Conservation (phyloP, 1,284 basidiomycete genomes). For the Meira miltonrushii region DNA sequence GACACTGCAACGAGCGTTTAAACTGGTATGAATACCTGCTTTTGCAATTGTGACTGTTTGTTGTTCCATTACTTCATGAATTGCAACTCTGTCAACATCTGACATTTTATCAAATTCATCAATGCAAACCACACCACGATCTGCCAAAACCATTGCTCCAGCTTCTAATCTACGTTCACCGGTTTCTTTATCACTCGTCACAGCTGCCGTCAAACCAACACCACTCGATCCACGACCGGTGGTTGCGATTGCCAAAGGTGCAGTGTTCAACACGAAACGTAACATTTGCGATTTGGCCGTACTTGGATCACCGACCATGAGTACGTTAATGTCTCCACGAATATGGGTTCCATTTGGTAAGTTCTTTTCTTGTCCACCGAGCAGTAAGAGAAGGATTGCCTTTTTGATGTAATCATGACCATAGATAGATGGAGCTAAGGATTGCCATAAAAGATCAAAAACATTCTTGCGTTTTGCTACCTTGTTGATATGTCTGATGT, state of each 20-base stretch:
- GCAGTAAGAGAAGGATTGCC: conserved; percentile 82
- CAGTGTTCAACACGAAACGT: conserved; percentile 91
- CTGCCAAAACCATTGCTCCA: conserved; percentile 99
- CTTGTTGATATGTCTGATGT: conserved; percentile 95
- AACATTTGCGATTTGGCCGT: conserved; percentile 97
- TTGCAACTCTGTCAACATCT: conserved; percentile 96
- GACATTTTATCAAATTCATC: conserved; percentile 99
- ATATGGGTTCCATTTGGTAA: conserved; percentile 95
- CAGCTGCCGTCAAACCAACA: conserved; percentile 98
- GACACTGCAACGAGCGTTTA: conserved; percentile 96
- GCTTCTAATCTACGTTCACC: conserved; percentile 89
- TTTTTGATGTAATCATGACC: conserved; percentile 95
- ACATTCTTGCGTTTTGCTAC: conserved; percentile 72
- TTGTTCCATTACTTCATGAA: conserved; percentile 99
- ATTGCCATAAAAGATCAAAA: conserved; percentile 82
- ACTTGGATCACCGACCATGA: conserved; percentile 98
- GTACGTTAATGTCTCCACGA: conserved; percentile 97
- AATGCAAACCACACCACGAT: conserved; percentile 97
- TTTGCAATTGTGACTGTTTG: conserved; percentile 96
- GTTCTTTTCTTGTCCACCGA: conserved; percentile 97
- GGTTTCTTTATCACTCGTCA: conserved; percentile 96
- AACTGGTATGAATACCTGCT: conserved; percentile 94
- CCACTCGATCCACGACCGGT: conserved; percentile 95
- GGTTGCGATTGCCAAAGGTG: conserved; percentile 94
- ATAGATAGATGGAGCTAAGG: conserved; percentile 93